A percentile compares a stretch with the other conserved stretches of the same genome.
Evolutionary conservation across 257 asterid species (phyloP).

Genomic region (Gardenia jasminoides): DNA sequence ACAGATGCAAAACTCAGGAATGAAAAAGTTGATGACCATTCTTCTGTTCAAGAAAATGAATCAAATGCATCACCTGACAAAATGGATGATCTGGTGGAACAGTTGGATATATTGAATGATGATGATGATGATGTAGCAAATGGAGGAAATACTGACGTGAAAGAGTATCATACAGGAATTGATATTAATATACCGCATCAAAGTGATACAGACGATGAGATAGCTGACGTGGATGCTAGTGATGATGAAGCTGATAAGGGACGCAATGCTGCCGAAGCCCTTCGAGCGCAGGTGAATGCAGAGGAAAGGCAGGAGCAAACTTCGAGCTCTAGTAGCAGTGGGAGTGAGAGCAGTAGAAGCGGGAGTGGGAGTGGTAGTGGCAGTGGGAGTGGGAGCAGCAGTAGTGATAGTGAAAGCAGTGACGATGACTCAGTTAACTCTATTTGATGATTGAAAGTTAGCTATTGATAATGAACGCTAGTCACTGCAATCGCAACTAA

Average conservation of each 20-base stretch:
- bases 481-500: neutral
- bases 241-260: constrained; percentile 75
- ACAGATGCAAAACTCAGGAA: constrained; percentile 59
- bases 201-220: constrained; percentile 74
- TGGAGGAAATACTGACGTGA: constrained; percentile 44
- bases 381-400: constrained; percentile 51
- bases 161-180: constrained; percentile 59
- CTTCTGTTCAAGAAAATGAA: constrained; percentile 41
- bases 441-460: constrained; percentile 31
- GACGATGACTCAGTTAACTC: constrained; percentile 68
- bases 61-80: constrained; percentile 58
- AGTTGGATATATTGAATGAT: constrained; percentile 69
- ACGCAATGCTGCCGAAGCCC: constrained; percentile 90
- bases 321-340: constrained; percentile 76
- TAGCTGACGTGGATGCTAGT: constrained; percentile 81
- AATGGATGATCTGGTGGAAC: constrained; percentile 64
- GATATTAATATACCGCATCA: constrained; percentile 85
- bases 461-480: neutral
- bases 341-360: constrained; percentile 68
- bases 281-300: constrained; percentile 71
- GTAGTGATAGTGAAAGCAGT: constrained; percentile 74
- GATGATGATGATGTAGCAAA: constrained; percentile 53
- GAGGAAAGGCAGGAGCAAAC: constrained; percentile 40
- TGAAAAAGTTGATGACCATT: constrained; percentile 56
- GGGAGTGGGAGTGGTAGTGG: constrained; percentile 58